Evolutionary conservation across 2,329 filamentous ascomycete genomes (phyloP).

Genomic region (Ophiosphaerella korrae): DNA sequence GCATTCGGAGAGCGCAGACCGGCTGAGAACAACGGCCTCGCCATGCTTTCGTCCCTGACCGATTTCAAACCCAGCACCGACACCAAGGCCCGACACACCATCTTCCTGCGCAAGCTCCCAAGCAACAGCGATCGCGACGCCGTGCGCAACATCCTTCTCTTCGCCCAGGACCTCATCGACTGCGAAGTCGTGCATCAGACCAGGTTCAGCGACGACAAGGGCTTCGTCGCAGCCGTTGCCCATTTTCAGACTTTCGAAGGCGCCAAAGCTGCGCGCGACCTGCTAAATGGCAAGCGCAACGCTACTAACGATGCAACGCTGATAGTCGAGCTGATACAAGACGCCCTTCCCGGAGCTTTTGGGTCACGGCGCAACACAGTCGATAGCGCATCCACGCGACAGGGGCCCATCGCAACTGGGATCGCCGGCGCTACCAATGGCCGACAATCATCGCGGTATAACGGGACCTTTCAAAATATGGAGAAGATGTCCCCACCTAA

Average conservation of each 20-base stretch:
- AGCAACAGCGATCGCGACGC: conserved; percentile 63
- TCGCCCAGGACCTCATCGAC: conserved; percentile 66
- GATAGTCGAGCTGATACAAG: conserved; percentile 61
- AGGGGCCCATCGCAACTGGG: conserved; percentile 52
- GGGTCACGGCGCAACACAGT: conserved; percentile 61
- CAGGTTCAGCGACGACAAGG: conserved; percentile 61
- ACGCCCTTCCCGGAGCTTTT: conserved; percentile 39
- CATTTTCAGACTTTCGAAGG: conserved; percentile 62
- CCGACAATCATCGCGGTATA: conserved; percentile 65
- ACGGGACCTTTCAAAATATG: conserved; percentile 64
- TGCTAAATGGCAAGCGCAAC: conserved; percentile 67
- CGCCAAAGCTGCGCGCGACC: conserved; percentile 63
- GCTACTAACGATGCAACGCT: conserved; percentile 65
- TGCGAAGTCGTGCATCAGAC: conserved; percentile 60
- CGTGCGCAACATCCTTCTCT: conserved; percentile 67
- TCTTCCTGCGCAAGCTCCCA: conserved; percentile 65
- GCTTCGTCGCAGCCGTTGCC: conserved; percentile 63
- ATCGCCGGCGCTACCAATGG: conserved; percentile 47
- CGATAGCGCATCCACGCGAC: conserved; percentile 53
- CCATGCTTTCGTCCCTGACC: conserved; percentile 40
- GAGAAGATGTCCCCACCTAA: conserved; percentile 68
- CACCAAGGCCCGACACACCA: conserved; percentile 36
- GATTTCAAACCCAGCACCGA: conserved; percentile 38
- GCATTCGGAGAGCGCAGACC: conserved; percentile 50
- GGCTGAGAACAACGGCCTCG: conserved; percentile 43